These are phyloP conservation scores for Colletotrichum lentis DNA, from an alignment of 2,329 filamentous ascomycete species.

Conservation along the genomic window DNA sequence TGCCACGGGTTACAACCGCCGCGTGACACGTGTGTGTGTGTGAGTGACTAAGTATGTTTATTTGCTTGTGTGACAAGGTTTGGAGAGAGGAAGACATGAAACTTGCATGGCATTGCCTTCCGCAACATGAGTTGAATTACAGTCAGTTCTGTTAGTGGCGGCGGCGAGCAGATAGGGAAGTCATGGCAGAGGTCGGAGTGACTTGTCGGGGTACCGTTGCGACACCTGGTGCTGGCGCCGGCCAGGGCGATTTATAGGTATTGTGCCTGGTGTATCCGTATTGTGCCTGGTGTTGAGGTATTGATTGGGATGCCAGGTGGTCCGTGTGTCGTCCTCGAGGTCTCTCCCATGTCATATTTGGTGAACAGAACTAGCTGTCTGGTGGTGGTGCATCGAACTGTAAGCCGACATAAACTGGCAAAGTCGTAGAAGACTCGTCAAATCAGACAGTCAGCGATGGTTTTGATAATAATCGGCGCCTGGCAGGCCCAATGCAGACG, in stretches of 20 bases:
- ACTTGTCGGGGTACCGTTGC: constrained; percentile 15
- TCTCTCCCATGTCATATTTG: background rate
- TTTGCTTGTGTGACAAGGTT: background rate
- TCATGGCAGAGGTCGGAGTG: constrained; percentile 1
- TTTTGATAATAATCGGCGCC: too few relatives aligned
- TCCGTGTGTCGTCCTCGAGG: background rate
- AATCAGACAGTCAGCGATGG: too few relatives aligned
- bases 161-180: background rate
- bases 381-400: background rate
- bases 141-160: background rate
- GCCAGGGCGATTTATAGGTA: background rate
- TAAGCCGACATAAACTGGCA: background rate
- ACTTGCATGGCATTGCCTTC: background rate
- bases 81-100: background rate
- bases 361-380: background rate
- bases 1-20: background rate
- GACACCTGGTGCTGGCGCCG: constrained; percentile 4
- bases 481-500: too few relatives aligned
- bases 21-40: too few relatives aligned
- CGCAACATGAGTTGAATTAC: background rate
- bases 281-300: too few relatives aligned
- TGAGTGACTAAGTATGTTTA: too few relatives aligned
- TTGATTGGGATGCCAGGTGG: background rate
- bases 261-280: too few relatives aligned
- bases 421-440: background rate